Conservation (phyloP, 208 protist genomes). For the Trypanosoma lewisi region DNA sequence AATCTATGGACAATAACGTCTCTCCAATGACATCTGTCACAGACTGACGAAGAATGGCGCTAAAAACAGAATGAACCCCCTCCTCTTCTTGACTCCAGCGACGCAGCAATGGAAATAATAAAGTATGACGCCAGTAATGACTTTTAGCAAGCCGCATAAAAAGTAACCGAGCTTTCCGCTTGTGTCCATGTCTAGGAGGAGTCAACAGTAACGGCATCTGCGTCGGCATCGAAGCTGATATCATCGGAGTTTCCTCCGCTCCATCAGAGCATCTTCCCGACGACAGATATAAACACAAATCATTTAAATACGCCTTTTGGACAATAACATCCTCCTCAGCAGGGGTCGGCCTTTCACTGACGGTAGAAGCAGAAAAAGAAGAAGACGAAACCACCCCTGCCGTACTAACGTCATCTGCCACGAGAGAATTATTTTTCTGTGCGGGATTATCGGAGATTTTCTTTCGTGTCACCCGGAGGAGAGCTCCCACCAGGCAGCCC, state of each 20-base stretch:
- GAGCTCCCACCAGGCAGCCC: background rate
- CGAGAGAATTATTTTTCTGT: background rate
- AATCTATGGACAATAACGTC: background rate
- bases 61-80: constrained; percentile 8
- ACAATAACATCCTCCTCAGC: background rate
- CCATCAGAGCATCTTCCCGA: background rate
- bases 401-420: background rate
- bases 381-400: too few species aligned
- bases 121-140: constrained; percentile 15
- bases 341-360: background rate
- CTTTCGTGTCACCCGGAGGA: background rate
- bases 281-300: constrained; percentile 15
- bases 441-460: background rate
- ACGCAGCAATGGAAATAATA: constrained; percentile 25
- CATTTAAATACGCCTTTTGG: constrained; percentile 12
- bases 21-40: constrained; percentile 16
- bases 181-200: background rate
- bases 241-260: background rate
- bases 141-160: constrained; percentile 12
- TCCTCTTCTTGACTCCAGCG: constrained; percentile 19
- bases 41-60: constrained; percentile 6
- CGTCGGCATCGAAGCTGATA: background rate
- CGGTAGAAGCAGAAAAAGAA: background rate
- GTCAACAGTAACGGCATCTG: background rate
- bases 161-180: background rate